A percentile compares a stretch with the other conserved stretches of the same genome.
These are phyloP conservation scores for Verticillium nubilum DNA, from an alignment of 2,329 filamentous ascomycete species.

Conservation along the genomic window DNA sequence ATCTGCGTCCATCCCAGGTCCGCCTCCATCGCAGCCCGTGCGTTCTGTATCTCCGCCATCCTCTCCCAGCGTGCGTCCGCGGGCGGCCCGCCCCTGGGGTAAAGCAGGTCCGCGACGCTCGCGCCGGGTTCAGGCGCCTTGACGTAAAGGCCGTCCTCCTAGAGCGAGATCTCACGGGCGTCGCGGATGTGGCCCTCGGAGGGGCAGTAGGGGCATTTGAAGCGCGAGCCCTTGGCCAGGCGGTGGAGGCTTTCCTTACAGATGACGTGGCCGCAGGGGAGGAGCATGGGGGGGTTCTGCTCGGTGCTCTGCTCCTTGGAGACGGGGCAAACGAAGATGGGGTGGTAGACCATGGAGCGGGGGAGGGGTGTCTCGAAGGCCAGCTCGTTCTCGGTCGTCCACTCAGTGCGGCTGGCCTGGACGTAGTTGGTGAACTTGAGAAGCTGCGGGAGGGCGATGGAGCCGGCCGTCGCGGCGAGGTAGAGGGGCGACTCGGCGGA, in stretches of 20 bases:
- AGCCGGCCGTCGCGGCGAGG: constrained; percentile 84
- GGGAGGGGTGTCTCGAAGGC: constrained; percentile 68
- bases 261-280: constrained; percentile 92
- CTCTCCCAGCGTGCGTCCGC: not conserved
- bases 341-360: constrained; percentile 70
- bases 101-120: not conserved
- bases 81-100: not conserved
- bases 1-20: not conserved
- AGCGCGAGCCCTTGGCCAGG: constrained; percentile 71
- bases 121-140: not conserved
- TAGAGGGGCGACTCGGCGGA: constrained; percentile 91
- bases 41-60: not conserved
- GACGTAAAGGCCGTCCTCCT: not conserved
- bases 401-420: constrained; percentile 85
- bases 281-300: constrained; percentile 90
- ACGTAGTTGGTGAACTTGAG: constrained; percentile 86
- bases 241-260: constrained; percentile 77
- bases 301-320: constrained; percentile 95
- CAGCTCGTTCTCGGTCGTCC: constrained; percentile 87
- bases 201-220: constrained; percentile 97
- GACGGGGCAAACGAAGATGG: constrained; percentile 96
- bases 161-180: constrained; percentile 67
- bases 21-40: not conserved
- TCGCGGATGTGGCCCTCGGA: constrained; percentile 74
- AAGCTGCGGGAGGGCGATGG: constrained; percentile 83